Evolutionary conservation across 495 filamentous ascomycete genomes (phyloP), one percentile per base, ranked within the genome.

Genomic region (Letharia columbiana): DNA sequence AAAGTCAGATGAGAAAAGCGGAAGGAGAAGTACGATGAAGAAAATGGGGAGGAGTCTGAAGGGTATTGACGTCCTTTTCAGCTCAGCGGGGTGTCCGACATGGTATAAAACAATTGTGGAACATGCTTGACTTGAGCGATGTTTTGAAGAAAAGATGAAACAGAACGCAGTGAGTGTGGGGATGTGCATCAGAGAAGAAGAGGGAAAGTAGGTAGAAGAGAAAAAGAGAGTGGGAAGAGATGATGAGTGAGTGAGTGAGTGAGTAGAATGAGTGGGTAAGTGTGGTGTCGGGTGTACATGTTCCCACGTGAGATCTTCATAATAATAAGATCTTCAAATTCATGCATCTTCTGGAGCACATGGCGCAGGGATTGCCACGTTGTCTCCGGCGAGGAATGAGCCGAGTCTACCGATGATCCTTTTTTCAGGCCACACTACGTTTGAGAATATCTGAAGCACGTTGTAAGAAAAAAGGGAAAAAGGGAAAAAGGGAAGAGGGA

Each of bases 311-410:
- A 60, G 44, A 59, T 61, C 57, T 57, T 41, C 60, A 31, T 35
- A 44, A 31, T 35, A 44, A 42, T 60, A 39, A 47, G 64, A 66
- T 66, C 64, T 44, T 54, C 64, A 65, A 33, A 59, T 54, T 20
- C 8, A 59, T 66, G 58, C 64, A 66, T 54, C 39, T 28, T 20
- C 61, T 59, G 28, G 11, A 66, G 64, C 64, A 66, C 64, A 66
- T 66, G 64, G 64, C 64, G 42, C 64, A 66, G 64, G 64, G 64
- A 66, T 66, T 44, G 64, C 64, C 64, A 66, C 64, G 64, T 66
- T 66, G 57, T 66, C 45, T 66, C 64, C 64, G 64, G 31, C n/a
- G 33, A 37, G 57, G 45, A 3, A 10, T 41, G 56, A 12, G 23
- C 37, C 58, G 41, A 61, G 58, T 33, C 20, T 41, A 20, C 58